A percentile compares a stretch with the other conserved stretches of the same genome.
phyloP scores from a whole-genome alignment of 768 basidiomycete genomes.

The Inosperma sp. region DNA sequence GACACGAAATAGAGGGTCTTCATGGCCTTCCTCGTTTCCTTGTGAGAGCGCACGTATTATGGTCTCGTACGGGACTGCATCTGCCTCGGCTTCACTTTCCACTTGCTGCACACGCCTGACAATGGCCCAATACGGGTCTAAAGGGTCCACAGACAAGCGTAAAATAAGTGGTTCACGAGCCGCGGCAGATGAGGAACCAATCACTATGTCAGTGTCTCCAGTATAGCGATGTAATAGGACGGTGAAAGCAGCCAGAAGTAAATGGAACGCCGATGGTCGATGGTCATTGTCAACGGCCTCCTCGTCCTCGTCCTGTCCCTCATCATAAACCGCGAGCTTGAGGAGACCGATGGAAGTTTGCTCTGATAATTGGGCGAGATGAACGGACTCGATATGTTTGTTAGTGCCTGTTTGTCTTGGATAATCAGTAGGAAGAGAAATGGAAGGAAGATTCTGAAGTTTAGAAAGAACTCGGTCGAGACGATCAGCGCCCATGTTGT shows the following conservation, averaged over 20 bases:
- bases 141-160: slow-evolving; percentile 75
- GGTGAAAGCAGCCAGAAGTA: slow-evolving; percentile 87
- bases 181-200: slow-evolving; percentile 80
- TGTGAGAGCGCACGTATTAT: slow-evolving; percentile 66
- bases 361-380: slow-evolving; percentile 65
- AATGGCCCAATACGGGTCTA: slow-evolving; percentile 86
- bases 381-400: slow-evolving; percentile 81
- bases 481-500: slow-evolving; percentile 40
- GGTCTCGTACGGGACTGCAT: slow-evolving; percentile 76
- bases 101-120: slow-evolving; percentile 81
- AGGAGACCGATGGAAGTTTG: slow-evolving; percentile 74
- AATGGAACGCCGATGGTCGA: slow-evolving; percentile 81
- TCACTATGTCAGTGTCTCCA: slow-evolving; percentile 88
- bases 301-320: slow-evolving; percentile 52
- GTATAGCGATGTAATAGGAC: slow-evolving; percentile 93
- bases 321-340: slow-evolving; percentile 73
- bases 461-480: slow-evolving; percentile 56
- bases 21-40: slow-evolving; percentile 55
- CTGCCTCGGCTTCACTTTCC: slow-evolving; percentile 76
- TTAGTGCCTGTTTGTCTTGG: slow-evolving; percentile 71
- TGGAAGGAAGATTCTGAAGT: slow-evolving; percentile 78
- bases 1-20: slow-evolving; percentile 80
- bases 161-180: slow-evolving; percentile 79
- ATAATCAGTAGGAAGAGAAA: slow-evolving; percentile 94
- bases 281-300: slow-evolving; percentile 32